phyloP scores from a whole-genome alignment of 1,284 basidiomycete species.

The Rhodotorula sp. region DNA sequence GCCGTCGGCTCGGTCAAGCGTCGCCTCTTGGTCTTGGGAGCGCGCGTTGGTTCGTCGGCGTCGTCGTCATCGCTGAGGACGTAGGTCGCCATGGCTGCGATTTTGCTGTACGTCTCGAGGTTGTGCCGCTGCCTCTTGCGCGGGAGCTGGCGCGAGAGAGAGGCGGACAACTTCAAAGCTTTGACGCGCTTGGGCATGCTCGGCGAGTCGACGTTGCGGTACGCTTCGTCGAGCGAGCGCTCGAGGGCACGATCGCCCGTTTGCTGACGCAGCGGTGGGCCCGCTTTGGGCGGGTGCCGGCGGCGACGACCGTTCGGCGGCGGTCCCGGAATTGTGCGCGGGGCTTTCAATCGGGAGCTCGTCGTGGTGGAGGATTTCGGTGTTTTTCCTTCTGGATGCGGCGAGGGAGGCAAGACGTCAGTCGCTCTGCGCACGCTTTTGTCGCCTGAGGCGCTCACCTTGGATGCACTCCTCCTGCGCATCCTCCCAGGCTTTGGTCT shows the following conservation, averaged over 20 bases:
- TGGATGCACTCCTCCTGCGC: not conserved
- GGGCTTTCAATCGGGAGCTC: not conserved
- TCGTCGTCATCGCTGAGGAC: not conserved
- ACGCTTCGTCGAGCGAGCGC: not conserved
- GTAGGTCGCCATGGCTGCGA: not conserved
- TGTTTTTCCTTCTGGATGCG: no score
- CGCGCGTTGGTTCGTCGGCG: not conserved
- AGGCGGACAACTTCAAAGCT: not conserved
- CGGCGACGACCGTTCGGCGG: not conserved
- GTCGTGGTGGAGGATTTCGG: no score
- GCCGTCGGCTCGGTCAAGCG: not conserved
- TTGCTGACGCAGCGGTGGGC: conserved; percentile 21
- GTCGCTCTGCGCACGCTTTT: no score
- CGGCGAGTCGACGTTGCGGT: not conserved
- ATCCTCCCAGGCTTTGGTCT: conserved; percentile 14
- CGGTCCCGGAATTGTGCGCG: not conserved
- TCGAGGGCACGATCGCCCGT: conserved; percentile 21
- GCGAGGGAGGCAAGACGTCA: no score
- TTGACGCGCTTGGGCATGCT: not conserved
- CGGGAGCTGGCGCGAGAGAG: conserved; percentile 4
- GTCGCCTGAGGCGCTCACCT: not conserved
- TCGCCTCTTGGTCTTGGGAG: not conserved
- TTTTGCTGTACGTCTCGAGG: conserved; percentile 10
- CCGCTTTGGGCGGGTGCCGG: not conserved
- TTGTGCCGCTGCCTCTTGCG: conserved; percentile 30